phyloP scores from a whole-genome alignment of 148 eudicot species.

The Rhododendron williamsianum region DNA sequence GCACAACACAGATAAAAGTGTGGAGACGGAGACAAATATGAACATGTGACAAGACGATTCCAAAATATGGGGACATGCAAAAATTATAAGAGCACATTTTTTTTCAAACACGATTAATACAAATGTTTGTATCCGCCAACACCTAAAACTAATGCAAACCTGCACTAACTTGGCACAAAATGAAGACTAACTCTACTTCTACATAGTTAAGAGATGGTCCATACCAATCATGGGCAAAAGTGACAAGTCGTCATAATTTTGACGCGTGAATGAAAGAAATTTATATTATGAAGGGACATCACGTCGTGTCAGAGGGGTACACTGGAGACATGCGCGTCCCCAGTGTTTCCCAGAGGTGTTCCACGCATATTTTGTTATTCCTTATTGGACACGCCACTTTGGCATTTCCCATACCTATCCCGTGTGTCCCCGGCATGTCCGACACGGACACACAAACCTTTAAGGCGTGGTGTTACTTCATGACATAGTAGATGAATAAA shows the following conservation, averaged over 20 bases:
- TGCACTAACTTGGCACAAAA: background rate
- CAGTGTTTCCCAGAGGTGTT: background rate
- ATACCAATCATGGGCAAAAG: background rate
- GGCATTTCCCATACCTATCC: background rate
- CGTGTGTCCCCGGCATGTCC: background rate
- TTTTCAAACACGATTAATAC: background rate
- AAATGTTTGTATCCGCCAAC: background rate
- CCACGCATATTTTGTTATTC: background rate
- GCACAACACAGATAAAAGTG: background rate
- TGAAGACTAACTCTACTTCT: background rate
- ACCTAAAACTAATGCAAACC: background rate
- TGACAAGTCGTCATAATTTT: background rate
- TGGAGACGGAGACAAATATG: background rate
- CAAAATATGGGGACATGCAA: background rate
- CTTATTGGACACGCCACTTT: background rate
- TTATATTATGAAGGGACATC: background rate
- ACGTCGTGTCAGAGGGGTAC: background rate
- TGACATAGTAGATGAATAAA: background rate
- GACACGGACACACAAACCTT: background rate
- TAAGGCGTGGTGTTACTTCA: background rate
- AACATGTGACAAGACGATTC: background rate
- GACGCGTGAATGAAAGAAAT: background rate
- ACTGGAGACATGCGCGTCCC: background rate
- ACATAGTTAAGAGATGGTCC: background rate
- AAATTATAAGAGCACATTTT: background rate